A percentile compares a stretch with the other conserved stretches of the same genome.
Evolutionary conservation across 2,329 filamentous ascomycete genomes (phyloP).

Genomic region (Ophiosphaerella narmari): DNA sequence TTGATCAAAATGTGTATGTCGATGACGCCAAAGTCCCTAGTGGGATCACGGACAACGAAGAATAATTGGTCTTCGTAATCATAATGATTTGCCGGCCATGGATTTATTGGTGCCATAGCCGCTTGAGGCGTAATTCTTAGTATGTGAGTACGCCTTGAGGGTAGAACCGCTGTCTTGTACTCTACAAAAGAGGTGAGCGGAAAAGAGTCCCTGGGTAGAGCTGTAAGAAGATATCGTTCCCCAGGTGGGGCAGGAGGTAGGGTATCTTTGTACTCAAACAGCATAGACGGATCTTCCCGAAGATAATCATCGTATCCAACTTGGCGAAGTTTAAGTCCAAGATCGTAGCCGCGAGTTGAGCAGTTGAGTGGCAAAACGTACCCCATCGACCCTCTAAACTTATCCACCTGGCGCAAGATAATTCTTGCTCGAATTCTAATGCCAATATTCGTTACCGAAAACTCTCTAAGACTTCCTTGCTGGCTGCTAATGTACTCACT

Average conservation of each 20-base stretch:
- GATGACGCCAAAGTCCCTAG: neutral
- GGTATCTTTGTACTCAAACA: slow-evolving; percentile 2
- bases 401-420: neutral
- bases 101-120: neutral
- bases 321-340: slow-evolving; percentile 1
- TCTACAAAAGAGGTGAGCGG: neutral
- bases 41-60: neutral
- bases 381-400: neutral
- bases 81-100: neutral
- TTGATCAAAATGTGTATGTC: neutral
- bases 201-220: neutral
- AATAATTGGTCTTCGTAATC: slow-evolving; percentile 7
- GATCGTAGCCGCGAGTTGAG: neutral
- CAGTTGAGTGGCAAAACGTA: slow-evolving; percentile 4
- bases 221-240: slow-evolving; percentile 1
- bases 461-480: neutral
- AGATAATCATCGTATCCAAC: slow-evolving; percentile 2
- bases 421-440: neutral
- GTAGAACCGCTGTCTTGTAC: neutral
- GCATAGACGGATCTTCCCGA: neutral
- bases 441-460: slow-evolving; percentile 4
- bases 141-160: neutral
- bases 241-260: neutral
- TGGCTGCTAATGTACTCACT: neutral
- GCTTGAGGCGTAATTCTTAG: neutral